Conservation (phyloP, 306 rosid species). For the Comarum palustre region DNA sequence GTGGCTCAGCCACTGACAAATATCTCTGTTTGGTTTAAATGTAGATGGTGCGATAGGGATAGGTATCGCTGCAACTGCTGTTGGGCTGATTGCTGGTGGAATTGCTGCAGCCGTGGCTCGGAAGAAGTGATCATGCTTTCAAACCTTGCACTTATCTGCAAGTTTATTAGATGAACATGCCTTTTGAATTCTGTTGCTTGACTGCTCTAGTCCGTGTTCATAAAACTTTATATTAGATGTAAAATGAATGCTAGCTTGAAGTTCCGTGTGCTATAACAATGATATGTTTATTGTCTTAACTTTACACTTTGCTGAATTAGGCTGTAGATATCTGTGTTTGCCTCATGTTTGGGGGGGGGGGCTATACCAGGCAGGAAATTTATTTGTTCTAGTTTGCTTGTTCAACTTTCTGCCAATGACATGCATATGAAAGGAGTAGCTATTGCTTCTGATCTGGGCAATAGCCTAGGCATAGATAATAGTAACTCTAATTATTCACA, state of each 20-base stretch:
- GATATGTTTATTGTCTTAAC: no score
- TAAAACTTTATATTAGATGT: constrained; percentile 1
- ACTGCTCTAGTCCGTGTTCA: neutral
- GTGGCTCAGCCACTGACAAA: neutral
- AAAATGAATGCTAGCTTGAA: neutral
- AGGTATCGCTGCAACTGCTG: constrained; percentile 85
- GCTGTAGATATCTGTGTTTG: neutral
- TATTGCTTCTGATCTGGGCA: neutral
- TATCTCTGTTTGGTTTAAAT: constrained; percentile 8
- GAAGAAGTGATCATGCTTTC: constrained; percentile 39
- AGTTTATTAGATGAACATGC: neutral
- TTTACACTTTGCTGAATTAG: neutral
- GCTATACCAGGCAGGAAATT: neutral
- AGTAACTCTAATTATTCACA: neutral
- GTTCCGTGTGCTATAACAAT: neutral
- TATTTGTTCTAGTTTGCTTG: neutral
- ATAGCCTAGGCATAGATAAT: neutral
- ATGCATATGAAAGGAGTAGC: neutral
- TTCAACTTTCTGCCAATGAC: neutral
- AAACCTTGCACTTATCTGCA: neutral
- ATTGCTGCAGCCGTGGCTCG: constrained; percentile 83
- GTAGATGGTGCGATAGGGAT: constrained; percentile 92
- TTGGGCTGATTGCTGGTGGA: constrained; percentile 78
- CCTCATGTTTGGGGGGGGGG: neutral
- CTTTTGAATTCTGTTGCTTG: neutral